A percentile compares a stretch with the other conserved stretches of the same genome.
Evolutionary conservation across 164 flowering plant species (phyloP).

Genomic region (Vitis rupestris): DNA sequence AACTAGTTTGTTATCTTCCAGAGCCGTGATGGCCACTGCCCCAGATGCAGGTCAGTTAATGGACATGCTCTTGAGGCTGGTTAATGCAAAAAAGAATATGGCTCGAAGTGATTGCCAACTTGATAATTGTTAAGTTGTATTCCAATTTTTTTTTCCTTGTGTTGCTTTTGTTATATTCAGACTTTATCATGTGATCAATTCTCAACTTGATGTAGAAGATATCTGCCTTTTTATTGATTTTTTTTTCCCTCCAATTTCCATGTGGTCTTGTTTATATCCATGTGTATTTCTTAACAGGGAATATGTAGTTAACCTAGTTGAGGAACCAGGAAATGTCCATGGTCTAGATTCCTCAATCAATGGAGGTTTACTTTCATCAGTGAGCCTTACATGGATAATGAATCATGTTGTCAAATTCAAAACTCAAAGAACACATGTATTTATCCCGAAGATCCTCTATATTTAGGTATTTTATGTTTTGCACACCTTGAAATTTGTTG

Average conservation of each 20-base stretch:
- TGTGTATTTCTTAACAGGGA: constrained; percentile 57
- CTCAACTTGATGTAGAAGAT: neutral
- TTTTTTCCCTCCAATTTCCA: neutral
- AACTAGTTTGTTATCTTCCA: constrained; percentile 6
- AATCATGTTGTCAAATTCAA: constrained; percentile 24
- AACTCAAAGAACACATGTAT: constrained; percentile 25
- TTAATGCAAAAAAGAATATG: constrained; percentile 32
- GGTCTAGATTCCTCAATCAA: constrained; percentile 87
- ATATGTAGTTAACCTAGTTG: constrained; percentile 90
- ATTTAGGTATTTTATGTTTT: constrained; percentile 38
- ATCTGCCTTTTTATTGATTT: neutral
- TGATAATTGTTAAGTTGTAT: neutral
- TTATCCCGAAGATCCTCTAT: constrained; percentile 29
- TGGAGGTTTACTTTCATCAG: constrained; percentile 51
- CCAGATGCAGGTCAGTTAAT: constrained; percentile 58
- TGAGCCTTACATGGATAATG: constrained; percentile 36
- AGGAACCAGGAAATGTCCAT: constrained; percentile 80
- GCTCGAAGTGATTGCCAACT: neutral
- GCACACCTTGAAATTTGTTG: constrained; percentile 2
- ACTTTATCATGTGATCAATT: neutral
- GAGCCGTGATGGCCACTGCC: constrained; percentile 41
- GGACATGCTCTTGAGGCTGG: constrained; percentile 38
- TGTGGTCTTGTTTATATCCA: neutral
- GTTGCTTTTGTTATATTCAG: neutral
- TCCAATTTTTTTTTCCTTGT: neutral